These are phyloP conservation scores for Stemphylium vesicarium DNA, from an alignment of 2,329 filamentous ascomycete genomes.

Conservation along the genomic window DNA sequence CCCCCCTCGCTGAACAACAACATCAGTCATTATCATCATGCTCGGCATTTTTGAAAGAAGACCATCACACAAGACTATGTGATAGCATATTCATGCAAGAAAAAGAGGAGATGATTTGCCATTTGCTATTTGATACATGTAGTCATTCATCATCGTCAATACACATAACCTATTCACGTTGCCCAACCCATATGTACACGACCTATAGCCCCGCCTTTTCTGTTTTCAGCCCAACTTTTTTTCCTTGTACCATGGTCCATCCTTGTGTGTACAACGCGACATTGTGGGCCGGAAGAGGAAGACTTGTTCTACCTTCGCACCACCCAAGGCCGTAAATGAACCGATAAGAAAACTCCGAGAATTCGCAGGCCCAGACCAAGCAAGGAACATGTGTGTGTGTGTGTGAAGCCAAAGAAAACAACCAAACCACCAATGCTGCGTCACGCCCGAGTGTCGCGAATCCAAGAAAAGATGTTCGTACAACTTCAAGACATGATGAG, in stretches of 20 bases:
- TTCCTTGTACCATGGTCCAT: background rate
- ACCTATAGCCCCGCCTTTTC: background rate
- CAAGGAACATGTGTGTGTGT: background rate
- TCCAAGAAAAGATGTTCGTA: constrained; percentile 3
- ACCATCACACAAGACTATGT: no score
- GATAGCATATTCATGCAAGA: no score
- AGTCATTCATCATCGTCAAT: constrained; percentile 8
- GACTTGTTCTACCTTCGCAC: background rate
- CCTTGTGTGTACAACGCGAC: no score
- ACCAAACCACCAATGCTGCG: background rate
- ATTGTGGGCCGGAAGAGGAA: background rate
- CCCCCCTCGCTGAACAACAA: no score
- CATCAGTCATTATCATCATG: no score
- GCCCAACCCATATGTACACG: background rate
- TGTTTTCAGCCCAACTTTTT: background rate
- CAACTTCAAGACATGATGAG: background rate
- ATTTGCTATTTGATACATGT: constrained; percentile 14
- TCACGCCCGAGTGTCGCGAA: background rate
- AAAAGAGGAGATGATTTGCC: constrained; percentile 18
- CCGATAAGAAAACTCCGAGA: constrained; percentile 1
- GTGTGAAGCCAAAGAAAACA: background rate
- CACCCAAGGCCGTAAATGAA: background rate
- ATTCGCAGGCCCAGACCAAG: background rate
- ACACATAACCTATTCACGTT: background rate
- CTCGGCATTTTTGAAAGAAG: no score